Conservation (phyloP, 805 yeast species). For the Scheffersomyces stipitis region DNA sequence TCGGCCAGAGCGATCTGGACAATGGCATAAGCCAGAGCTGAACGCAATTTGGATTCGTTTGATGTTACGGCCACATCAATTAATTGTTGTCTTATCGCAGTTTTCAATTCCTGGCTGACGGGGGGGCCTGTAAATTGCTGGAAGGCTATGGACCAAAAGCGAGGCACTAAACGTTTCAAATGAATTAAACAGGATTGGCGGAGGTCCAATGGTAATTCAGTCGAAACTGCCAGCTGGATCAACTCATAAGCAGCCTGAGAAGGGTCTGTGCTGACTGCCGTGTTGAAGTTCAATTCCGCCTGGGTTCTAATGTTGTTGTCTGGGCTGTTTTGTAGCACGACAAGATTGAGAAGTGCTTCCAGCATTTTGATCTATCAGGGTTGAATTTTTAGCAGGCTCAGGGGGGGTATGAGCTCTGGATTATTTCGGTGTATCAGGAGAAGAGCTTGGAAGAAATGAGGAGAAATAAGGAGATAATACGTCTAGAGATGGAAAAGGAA, state of each 20-base stretch:
- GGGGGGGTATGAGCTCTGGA: no score
- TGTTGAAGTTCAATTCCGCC: slow-evolving; percentile 53
- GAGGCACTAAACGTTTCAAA: slow-evolving; percentile 64
- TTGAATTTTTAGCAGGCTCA: no score
- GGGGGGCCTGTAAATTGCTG: slow-evolving; percentile 71
- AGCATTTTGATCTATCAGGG: no score
- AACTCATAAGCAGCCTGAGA: slow-evolving; percentile 44
- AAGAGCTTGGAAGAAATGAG: no score
- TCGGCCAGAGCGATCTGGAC: slow-evolving; percentile 86
- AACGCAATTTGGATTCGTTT: slow-evolving; percentile 58
- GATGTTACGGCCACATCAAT: slow-evolving; percentile 45
- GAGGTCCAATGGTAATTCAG: slow-evolving; percentile 27
- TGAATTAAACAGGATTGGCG: slow-evolving; percentile 69
- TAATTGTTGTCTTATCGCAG: slow-evolving; percentile 48
- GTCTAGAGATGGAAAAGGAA: no score
- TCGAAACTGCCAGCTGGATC: slow-evolving; percentile 39
- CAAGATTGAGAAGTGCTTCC: slow-evolving; percentile 2
- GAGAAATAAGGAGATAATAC: no score
- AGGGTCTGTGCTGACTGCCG: slow-evolving; percentile 48
- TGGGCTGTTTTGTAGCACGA: slow-evolving; percentile 36
- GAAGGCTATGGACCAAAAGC: slow-evolving; percentile 83
- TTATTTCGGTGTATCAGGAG: no score
- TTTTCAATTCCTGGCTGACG: slow-evolving; percentile 52
- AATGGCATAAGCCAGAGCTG: slow-evolving; percentile 68
- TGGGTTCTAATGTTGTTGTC: slow-evolving; percentile 51